These are phyloP conservation scores for Fusarium sp. DNA, from an alignment of 2,329 filamentous ascomycete species.

Conservation along the genomic window DNA sequence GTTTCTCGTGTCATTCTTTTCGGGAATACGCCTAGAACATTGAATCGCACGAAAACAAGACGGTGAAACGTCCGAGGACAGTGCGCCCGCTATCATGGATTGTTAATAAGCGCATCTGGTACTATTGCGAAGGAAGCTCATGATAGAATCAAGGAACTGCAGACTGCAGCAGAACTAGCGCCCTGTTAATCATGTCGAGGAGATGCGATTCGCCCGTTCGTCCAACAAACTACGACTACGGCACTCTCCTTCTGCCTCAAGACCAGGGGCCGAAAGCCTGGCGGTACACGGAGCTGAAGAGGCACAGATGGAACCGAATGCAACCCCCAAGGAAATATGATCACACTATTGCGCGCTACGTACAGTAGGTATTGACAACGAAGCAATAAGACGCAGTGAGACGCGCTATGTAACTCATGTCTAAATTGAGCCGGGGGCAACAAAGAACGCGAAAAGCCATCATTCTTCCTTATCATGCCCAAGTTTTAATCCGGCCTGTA, in stretches of 20 bases:
- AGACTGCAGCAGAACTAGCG: slow-evolving; percentile 9
- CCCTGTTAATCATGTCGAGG: slow-evolving; percentile 25
- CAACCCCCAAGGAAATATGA: slow-evolving; percentile 14
- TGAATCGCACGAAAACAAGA: slow-evolving; percentile 17
- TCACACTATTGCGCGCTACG: slow-evolving; percentile 26
- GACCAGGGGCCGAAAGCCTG: slow-evolving; percentile 34
- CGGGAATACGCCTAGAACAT: slow-evolving; percentile 33
- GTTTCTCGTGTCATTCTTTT: slow-evolving; percentile 26
- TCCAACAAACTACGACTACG: slow-evolving; percentile 16
- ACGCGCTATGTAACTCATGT: slow-evolving; percentile 26
- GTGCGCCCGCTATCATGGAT: slow-evolving; percentile 24
- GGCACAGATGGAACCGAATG: slow-evolving; percentile 35
- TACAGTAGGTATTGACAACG: slow-evolving; percentile 22
- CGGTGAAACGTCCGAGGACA: slow-evolving; percentile 30
- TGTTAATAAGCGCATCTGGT: background rate
- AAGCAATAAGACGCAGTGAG: slow-evolving; percentile 38
- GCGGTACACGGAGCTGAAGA: slow-evolving; percentile 42
- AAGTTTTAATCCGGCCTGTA: slow-evolving; percentile 11
- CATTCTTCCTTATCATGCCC: slow-evolving; percentile 18
- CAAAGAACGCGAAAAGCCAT: slow-evolving; percentile 27
- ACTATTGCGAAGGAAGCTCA: slow-evolving; percentile 8
- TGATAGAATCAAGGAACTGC: slow-evolving; percentile 27
- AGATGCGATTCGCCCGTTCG: slow-evolving; percentile 25
- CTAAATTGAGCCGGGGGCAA: slow-evolving; percentile 14
- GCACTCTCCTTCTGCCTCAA: slow-evolving; percentile 25